These are phyloP conservation scores for Eucalyptus grandis DNA, from an alignment of 345 rosid genomes.

Conservation along the genomic window DNA sequence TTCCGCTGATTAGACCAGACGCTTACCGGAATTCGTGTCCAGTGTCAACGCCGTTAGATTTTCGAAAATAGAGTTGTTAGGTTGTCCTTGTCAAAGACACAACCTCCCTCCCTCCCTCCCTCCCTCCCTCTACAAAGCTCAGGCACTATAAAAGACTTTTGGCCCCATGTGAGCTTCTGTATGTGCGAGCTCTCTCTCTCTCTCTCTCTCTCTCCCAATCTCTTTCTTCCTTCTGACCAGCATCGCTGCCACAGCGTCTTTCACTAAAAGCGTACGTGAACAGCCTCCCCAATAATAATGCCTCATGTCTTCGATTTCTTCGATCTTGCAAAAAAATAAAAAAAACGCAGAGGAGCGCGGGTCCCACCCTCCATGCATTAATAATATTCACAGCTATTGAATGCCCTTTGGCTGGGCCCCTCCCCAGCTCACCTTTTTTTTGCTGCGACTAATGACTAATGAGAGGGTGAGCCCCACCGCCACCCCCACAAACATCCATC, in stretches of 20 bases:
- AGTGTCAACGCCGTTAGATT: conserved; percentile 39
- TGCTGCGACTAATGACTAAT: neutral
- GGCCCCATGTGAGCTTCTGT: neutral
- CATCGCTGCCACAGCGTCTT: neutral
- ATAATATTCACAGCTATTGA: neutral
- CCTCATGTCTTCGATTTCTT: neutral
- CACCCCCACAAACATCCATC: neutral
- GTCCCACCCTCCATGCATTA: neutral
- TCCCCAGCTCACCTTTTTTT: neutral
- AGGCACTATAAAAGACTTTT: neutral
- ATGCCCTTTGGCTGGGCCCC: neutral
- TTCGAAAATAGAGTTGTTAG: conserved; percentile 3
- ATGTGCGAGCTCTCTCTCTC: neutral
- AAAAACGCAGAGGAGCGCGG: neutral
- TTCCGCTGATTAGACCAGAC: conserved; percentile 15
- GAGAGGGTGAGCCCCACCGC: neutral
- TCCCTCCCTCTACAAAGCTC: neutral
- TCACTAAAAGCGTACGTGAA: neutral
- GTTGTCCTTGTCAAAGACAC: conserved; percentile 16
- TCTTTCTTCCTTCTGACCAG: neutral
- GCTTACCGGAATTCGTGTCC: conserved; percentile 11
- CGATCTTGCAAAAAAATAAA: neutral
- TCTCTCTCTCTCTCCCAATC: neutral
- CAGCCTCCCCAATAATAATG: neutral
- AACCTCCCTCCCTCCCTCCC: neutral